Base-by-base conservation (phyloP, 208 protist species). In the Novymonas esmeraldas region DNA sequence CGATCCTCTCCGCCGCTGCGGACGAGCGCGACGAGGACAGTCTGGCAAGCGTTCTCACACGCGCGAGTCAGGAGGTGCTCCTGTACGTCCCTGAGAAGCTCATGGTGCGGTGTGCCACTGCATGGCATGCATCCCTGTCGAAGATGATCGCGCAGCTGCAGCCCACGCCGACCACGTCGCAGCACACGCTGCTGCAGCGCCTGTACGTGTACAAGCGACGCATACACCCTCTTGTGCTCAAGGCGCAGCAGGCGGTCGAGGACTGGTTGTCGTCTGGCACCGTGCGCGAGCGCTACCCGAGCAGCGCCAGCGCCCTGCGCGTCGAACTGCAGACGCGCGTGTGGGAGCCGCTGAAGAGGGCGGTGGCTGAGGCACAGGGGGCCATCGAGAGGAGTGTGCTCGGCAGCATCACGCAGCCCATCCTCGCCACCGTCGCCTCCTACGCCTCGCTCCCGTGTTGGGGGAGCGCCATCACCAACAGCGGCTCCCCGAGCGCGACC, bases 11-110 rank as follows among this genome's bases (percentile, higher is more conserved):
- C 33, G 31, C 24, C 39, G 24, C 49, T 7, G 56, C 14, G 26
- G 39, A 49, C 44, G 34, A 50, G 7, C 29, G 39, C 39, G 45
- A 64, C 11, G 72, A 66, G 41, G 56, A 67, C 24, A 48, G 31
- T 6, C 44, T 67, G 34, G 44, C 45, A 18, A 41, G 24, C 11
- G 49, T 61, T 0, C 46, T 70, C 10, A 70, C 39, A 0, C 48
- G 63, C 9, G 46, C 64, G 22, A 61, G 79, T 1, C 69, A 70
- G 59, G 69, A 70, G 36, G 70, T 81, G 49, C 59, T 88, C 22
- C 70, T 70, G 44, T 88, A 82, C 60, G 80, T 76, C 28, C 85
- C 85, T 7, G 76, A 88, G 2, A 78, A 81, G 38, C 81, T 78
- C 29, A 75, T 78, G 9, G 65, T 68, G 7, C 64, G 73, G 42